Base-by-base conservation (phyloP, 139 green algal species). In the Asterochloris erici region DNA sequence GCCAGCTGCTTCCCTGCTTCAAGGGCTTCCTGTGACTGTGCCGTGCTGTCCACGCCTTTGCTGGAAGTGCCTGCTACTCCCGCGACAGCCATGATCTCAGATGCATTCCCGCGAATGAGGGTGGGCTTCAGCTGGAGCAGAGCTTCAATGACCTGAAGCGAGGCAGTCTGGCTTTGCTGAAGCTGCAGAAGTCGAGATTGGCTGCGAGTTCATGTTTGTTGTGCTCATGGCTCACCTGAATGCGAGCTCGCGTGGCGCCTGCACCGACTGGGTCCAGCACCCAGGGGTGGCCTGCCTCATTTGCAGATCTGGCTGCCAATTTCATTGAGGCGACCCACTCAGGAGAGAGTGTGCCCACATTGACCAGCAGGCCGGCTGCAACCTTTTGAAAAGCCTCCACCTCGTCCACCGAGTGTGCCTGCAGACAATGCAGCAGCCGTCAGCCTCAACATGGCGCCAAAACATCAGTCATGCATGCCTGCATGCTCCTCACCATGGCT, bases 231-330 rank as follows among this genome's bases (percentile, higher is more conserved):
- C 26, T 12, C 89, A 93, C 70, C 93, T 89, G 79, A 89, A 91
- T 16, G 87, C 78, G 38, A 54, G 38, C 38, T 54, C 38, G 38
- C 12, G 94, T 97, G 74, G 93, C 91, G 13, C 93, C 93, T 70
- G 90, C 93, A 2, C 87, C 94, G 10, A 97, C 94, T 15, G 93
- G 94, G 85, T 97, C 94, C 24, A 97, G 86, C 71, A 97, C 92
- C 93, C 93, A 97, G 0, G 92, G 92, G 79, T 93, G 96, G 68
- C 85, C 84, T 21, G 88, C 47, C 14, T 85, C 80, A 19, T 86
- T 83, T 0, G 92, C 91, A 71, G 84, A 54, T 26, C 87, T 84
- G 0, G 90, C 90, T 14, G 90, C 91, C 60, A 93, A 83, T 79
- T 92, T 89, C 90, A 94, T 96, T 13, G 83, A 76, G 1, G 77